Evolutionary conservation across 805 yeast species (phyloP), one percentile per base, ranked within the genome.

Genomic region (Kluyveromyces wickerhamii): DNA sequence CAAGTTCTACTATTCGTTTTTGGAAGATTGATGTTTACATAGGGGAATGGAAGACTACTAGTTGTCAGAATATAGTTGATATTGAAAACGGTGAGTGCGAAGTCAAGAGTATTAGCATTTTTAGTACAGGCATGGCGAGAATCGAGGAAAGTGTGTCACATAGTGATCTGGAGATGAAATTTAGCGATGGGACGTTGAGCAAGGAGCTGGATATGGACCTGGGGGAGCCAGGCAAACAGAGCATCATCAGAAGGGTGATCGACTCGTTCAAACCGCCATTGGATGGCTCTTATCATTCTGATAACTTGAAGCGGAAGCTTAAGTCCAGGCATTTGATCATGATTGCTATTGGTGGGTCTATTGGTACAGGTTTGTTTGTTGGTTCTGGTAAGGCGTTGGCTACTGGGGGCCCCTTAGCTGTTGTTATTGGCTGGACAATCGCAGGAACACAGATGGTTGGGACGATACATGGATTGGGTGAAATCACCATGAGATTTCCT

Each of bases 271-370:
- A 41, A 27, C 45, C 47, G 2, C 47, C 47, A 7, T 22, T n/a
- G 23, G 42, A 43, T 29, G 47, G 47, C 8, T 43, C 47, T 25
- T 43, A 40, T 35, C 32, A 34, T 17, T 21, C 34, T 7, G 29
- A 35, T 20, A 35, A 30, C 17, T 17, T 36, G 30, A 36, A 67
- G 22, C 62, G 80, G 43, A 54, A 66, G 7, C 63, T 79, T 36
- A 72, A 72, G 44, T 69, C 72, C 27, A 67, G 88, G 51, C 89
- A 83, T 54, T 59, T 83, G 45, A 77, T 79, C 40, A 77, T 81
- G 85, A 83, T 83, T 60, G 83, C 87, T 27, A 66, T 81, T 41
- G 88, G 85, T 37, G 85, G 86, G 21, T 70, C 79, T 38, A 79
- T 81, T 43, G 88, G 89, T 45, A 74, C 85, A 5, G 82, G 82